Evolutionary conservation across 352 stramenopile species (phyloP).

Genomic region (Phytopythium helicoides): DNA sequence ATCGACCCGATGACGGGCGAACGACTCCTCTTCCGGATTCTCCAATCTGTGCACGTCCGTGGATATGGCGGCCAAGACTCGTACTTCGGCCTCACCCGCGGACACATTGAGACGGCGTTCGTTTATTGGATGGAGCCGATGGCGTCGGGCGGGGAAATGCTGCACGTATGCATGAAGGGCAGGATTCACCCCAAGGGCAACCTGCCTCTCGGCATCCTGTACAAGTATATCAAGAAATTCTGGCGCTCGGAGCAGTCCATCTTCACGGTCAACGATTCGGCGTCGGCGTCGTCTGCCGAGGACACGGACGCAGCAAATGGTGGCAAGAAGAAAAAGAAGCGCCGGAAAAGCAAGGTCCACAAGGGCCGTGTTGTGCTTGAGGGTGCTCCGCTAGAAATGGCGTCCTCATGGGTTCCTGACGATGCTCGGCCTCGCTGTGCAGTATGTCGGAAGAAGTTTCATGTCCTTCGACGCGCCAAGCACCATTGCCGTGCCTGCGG

Average conservation of each 20-base stretch:
- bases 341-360: constrained; percentile 9
- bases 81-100: constrained; percentile 70
- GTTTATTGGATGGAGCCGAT: constrained; percentile 66
- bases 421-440: constrained; percentile 44
- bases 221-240: constrained; percentile 61
- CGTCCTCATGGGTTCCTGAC: constrained; percentile 60
- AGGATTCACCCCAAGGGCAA: constrained; percentile 58
- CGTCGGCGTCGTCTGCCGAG: not conserved
- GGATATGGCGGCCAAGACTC: constrained; percentile 57
- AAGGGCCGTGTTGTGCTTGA: constrained; percentile 22
- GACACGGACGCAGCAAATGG: not conserved
- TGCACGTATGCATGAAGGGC: constrained; percentile 62
- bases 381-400: constrained; percentile 47
- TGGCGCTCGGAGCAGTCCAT: constrained; percentile 41
- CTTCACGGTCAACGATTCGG: constrained; percentile 19
- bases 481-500: constrained; percentile 76
- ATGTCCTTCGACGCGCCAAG: constrained; percentile 48
- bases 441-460: constrained; percentile 66
- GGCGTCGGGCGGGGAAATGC: constrained; percentile 18
- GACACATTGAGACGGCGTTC: constrained; percentile 55
- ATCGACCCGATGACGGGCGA: constrained; percentile 41
- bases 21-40: constrained; percentile 59
- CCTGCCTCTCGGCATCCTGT: constrained; percentile 50
- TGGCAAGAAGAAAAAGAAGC: constrained; percentile 2
- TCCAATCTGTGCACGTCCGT: constrained; percentile 58